Evolutionary conservation across 495 filamentous ascomycete species (phyloP).

Genomic region (Aspergillus carlsbadensis): DNA sequence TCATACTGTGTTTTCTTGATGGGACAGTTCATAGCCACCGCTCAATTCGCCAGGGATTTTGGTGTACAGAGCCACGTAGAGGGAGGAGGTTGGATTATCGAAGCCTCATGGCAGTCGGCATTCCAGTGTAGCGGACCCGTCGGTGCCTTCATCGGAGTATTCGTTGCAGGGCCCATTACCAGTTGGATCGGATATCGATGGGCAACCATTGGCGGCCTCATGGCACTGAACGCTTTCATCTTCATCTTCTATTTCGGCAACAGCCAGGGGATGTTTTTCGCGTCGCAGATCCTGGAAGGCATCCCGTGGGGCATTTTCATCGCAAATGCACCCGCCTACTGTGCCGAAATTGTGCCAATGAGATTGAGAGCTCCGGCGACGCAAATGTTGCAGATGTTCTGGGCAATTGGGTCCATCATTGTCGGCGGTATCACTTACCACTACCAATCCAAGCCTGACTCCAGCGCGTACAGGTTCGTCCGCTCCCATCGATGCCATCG

Average conservation of each 20-base stretch:
- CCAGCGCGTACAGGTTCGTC: too few relatives aligned
- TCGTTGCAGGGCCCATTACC: conserved; percentile 64
- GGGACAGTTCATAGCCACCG: conserved; percentile 44
- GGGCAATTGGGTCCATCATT: conserved; percentile 71
- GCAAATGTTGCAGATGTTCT: conserved; percentile 70
- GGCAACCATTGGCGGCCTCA: conserved; percentile 60
- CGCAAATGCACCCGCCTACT: conserved; percentile 68
- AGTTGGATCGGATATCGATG: conserved; percentile 63
- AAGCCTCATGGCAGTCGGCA: conserved; percentile 37
- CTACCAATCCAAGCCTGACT: conserved; percentile 24
- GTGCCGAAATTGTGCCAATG: conserved; percentile 67
- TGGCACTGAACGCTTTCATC: conserved; percentile 59
- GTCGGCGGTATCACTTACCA: conserved; percentile 62
- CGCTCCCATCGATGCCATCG: conserved; percentile 21
- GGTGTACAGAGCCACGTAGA: conserved; percentile 30
- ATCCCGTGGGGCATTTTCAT: conserved; percentile 76
- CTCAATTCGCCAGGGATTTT: conserved; percentile 35
- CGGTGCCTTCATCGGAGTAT: conserved; percentile 66
- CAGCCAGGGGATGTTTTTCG: conserved; percentile 36
- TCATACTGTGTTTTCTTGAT: conserved; percentile 43
- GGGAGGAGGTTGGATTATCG: conserved; percentile 18
- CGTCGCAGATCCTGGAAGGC: conserved; percentile 68
- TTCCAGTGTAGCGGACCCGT: conserved; percentile 38
- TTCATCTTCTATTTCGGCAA: conserved; percentile 47
- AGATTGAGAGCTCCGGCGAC: conserved; percentile 63